A percentile compares a stretch with the other conserved stretches of the same genome.
Evolutionary conservation across 2,329 filamentous ascomycete genomes (phyloP).

Genomic region (Lizonia empirigonia): DNA sequence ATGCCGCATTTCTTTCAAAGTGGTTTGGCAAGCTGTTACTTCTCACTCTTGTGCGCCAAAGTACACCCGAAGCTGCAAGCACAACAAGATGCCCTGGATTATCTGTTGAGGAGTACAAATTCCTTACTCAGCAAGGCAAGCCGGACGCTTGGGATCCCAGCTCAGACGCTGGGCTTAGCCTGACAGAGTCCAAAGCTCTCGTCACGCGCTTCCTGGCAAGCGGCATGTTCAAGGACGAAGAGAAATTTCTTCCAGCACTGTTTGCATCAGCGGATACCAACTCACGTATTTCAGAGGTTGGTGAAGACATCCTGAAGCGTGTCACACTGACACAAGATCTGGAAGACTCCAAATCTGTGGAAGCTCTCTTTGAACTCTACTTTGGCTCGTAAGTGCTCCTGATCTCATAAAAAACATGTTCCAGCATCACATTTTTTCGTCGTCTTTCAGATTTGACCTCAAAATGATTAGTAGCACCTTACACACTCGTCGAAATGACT

Average conservation of each 20-base stretch:
- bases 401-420: not conserved
- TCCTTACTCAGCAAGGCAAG: slow-evolving; percentile 70
- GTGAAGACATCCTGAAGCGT: slow-evolving; percentile 86
- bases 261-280: slow-evolving; percentile 84
- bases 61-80: slow-evolving; percentile 44
- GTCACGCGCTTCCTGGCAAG: slow-evolving; percentile 77
- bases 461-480: too few relatives aligned
- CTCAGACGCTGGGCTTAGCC: slow-evolving; percentile 65
- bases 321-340: slow-evolving; percentile 70
- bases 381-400: slow-evolving; percentile 53
- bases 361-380: slow-evolving; percentile 74
- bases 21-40: slow-evolving; percentile 81
- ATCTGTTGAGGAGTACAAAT: slow-evolving; percentile 68
- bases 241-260: slow-evolving; percentile 82
- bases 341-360: slow-evolving; percentile 69
- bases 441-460: too few relatives aligned
- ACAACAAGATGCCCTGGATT: slow-evolving; percentile 64
- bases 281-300: slow-evolving; percentile 79
- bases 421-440: too few relatives aligned
- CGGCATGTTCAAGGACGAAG: slow-evolving; percentile 80
- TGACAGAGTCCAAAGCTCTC: slow-evolving; percentile 72
- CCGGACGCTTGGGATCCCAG: slow-evolving; percentile 71
- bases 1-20: slow-evolving; percentile 73
- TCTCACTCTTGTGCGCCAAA: slow-evolving; percentile 54
- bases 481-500: too few relatives aligned